A percentile compares a stretch with the other conserved stretches of the same genome.
phyloP scores from a whole-genome alignment of 2,329 filamentous ascomycete species.

The Orbilia quercus region DNA sequence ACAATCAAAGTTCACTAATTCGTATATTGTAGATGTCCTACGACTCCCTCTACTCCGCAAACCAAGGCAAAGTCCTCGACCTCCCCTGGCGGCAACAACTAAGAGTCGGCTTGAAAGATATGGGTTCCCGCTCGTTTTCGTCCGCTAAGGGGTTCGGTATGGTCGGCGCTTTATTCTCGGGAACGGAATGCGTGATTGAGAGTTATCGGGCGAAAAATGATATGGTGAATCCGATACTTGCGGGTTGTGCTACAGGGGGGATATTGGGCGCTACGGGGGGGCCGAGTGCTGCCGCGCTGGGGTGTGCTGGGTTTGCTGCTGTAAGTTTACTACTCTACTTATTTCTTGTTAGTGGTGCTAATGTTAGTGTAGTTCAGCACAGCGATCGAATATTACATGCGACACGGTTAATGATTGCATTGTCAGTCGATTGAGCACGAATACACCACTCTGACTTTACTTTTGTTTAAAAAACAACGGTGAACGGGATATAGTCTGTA shows the following conservation, averaged over 20 bases:
- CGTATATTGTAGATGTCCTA: constrained; percentile 84
- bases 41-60: constrained; percentile 72
- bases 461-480: too few relatives aligned
- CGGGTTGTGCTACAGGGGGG: constrained; percentile 90
- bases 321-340: constrained; percentile 21
- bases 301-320: constrained; percentile 92
- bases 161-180: constrained; percentile 88
- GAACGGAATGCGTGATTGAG: constrained; percentile 96
- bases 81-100: constrained; percentile 88
- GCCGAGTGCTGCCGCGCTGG: constrained; percentile 85
- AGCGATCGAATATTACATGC: constrained; percentile 60
- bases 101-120: constrained; percentile 87
- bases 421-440: too few relatives aligned
- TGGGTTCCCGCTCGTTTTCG: constrained; percentile 84
- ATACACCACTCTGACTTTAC: too few relatives aligned
- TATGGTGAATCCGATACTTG: constrained; percentile 83
- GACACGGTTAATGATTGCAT: constrained; percentile 54
- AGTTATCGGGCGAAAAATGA: constrained; percentile 94
- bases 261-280: constrained; percentile 87
- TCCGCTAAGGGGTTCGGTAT: constrained; percentile 95
- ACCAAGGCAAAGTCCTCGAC: constrained; percentile 69
- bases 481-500: too few relatives aligned
- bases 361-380: constrained; percentile 57
- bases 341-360: constrained; percentile 9
- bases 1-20: constrained; percentile 11